phyloP scores from a whole-genome alignment of 2,329 filamentous ascomycete genomes.

The Cladobotryum mycophilum region DNA sequence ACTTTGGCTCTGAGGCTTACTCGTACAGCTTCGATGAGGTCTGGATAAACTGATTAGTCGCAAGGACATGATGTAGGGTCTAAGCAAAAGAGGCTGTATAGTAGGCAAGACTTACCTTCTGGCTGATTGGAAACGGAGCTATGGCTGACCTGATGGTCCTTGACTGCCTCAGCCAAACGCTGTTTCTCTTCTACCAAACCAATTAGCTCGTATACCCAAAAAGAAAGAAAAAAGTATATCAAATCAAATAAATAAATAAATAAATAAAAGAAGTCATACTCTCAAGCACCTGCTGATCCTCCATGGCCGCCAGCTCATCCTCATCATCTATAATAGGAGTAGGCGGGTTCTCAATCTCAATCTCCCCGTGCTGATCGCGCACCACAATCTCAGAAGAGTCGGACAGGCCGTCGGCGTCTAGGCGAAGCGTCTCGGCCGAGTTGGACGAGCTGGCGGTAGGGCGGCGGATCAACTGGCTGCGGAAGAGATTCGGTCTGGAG shows the following conservation, averaged over 20 bases:
- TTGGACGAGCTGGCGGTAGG: slow-evolving; percentile 39
- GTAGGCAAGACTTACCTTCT: slow-evolving; percentile 52
- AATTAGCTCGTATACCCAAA: not conserved
- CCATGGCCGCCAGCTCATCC: slow-evolving; percentile 45
- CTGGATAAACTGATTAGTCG: slow-evolving; percentile 30
- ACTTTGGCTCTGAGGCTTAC: slow-evolving; percentile 68
- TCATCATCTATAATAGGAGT: slow-evolving; percentile 47
- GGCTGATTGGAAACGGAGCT: slow-evolving; percentile 54
- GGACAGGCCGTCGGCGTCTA: slow-evolving; percentile 38
- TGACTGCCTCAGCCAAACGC: slow-evolving; percentile 54
- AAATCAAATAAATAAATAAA: not conserved
- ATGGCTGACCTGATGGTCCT: slow-evolving; percentile 52
- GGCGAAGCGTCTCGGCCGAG: slow-evolving; percentile 41
- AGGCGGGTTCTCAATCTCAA: slow-evolving; percentile 53
- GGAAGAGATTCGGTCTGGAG: slow-evolving; percentile 46
- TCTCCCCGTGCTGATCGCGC: slow-evolving; percentile 56
- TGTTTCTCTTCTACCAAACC: slow-evolving; percentile 48
- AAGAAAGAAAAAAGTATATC: slow-evolving; percentile 1
- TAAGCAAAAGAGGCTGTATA: not conserved
- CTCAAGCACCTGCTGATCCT: slow-evolving; percentile 52
- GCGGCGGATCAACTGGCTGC: slow-evolving; percentile 51
- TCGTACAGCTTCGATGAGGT: slow-evolving; percentile 63
- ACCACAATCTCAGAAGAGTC: slow-evolving; percentile 54
- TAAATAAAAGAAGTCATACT: slow-evolving; percentile 31
- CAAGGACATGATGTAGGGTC: not conserved